Percentiles rank a stretch among this genome's conserved stretches.
Evolutionary conservation across 192 early-diverging fungal species (phyloP).

Genomic region (Funneliformis mosseae): DNA sequence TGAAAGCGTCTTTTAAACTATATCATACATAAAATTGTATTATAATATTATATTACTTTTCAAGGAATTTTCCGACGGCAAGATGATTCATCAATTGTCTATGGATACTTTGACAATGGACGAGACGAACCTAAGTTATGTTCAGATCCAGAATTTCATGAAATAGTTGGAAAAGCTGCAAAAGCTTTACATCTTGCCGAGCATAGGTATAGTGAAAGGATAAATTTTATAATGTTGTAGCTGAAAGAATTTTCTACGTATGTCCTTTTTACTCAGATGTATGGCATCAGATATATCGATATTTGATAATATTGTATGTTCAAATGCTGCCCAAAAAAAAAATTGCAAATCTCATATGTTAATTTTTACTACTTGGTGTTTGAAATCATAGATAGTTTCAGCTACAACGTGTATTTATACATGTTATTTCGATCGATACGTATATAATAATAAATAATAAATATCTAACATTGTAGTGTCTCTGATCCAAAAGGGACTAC

Average conservation of each 20-base stretch:
- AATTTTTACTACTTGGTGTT: neutral
- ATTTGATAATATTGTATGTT: neutral
- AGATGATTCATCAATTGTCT: constrained; percentile 79
- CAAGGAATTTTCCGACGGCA: constrained; percentile 75
- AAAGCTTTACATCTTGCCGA: constrained; percentile 78
- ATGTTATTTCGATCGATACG: neutral
- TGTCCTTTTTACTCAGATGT: too few relatives aligned
- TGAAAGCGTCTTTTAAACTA: constrained; percentile 14
- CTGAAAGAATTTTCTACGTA: too few relatives aligned
- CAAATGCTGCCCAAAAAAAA: too few relatives aligned
- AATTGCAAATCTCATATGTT: too few relatives aligned
- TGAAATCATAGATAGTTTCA: neutral
- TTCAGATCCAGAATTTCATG: constrained; percentile 76
- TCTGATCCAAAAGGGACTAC: constrained; percentile 65
- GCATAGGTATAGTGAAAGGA: constrained; percentile 47
- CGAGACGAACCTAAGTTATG: constrained; percentile 57
- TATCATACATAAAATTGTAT: too few relatives aligned
- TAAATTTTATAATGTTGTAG: neutral
- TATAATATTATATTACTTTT: constrained; percentile 72
- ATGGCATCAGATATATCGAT: neutral
- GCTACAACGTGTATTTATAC: neutral
- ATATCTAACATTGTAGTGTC: constrained; percentile 44
- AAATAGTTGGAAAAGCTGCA: constrained; percentile 68
- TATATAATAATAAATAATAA: neutral
- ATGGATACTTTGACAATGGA: constrained; percentile 89